Percentiles rank a stretch among this genome's conserved stretches.
These are phyloP conservation scores for Teunomyces pallodes DNA, from an alignment of 805 yeast genomes.

Conservation along the genomic window DNA sequence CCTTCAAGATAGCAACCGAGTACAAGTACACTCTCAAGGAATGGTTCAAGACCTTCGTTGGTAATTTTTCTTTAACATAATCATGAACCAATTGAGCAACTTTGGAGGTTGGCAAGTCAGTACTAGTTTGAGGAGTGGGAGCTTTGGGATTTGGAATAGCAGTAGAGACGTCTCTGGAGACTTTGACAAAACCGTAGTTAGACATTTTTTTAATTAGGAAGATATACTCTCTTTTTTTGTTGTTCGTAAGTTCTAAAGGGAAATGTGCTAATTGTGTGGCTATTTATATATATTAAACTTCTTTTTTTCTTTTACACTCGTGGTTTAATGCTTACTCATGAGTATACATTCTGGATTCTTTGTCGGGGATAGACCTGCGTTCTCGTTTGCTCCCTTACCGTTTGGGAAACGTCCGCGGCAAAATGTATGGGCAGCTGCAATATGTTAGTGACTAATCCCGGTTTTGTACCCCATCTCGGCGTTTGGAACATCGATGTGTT, in stretches of 20 bases:
- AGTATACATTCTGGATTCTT: not conserved
- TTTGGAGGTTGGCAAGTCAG: slow-evolving; percentile 17
- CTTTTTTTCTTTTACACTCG: not conserved
- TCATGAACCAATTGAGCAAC: slow-evolving; percentile 17
- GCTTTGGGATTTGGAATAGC: slow-evolving; percentile 22
- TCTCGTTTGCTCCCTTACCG: not conserved
- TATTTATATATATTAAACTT: not conserved
- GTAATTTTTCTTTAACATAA: slow-evolving; percentile 22
- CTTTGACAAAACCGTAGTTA: slow-evolving; percentile 29
- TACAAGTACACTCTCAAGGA: slow-evolving; percentile 30
- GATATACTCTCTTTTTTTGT: not conserved
- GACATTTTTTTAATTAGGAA: slow-evolving; percentile 14
- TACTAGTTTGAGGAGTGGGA: slow-evolving; percentile 22
- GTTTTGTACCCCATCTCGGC: not conserved
- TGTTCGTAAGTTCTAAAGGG: not conserved
- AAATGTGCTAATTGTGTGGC: not conserved
- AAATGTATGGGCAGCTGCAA: not conserved
- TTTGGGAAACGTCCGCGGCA: not conserved
- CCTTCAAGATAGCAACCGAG: slow-evolving; percentile 26
- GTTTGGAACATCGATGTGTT: not conserved
- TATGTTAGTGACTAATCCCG: not conserved
- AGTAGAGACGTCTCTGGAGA: slow-evolving; percentile 22
- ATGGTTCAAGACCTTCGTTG: slow-evolving; percentile 25
- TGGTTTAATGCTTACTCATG: not conserved
- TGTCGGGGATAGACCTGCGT: not conserved